A percentile compares a stretch with the other conserved stretches of the same genome.
Conservation (phyloP, 805 yeast genomes). For the Candida montana region DNA sequence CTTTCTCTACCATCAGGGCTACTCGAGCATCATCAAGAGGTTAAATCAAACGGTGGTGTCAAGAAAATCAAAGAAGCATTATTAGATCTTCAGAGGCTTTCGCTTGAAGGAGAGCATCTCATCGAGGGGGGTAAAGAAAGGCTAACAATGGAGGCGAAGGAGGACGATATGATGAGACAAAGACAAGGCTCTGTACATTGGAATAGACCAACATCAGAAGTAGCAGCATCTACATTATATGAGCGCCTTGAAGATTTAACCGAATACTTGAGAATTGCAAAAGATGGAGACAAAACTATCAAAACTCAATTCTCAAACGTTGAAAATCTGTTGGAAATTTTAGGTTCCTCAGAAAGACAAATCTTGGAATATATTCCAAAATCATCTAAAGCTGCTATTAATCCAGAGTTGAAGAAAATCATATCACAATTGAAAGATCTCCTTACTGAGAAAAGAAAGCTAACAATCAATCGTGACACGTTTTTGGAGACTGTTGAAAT, state of each 20-base stretch:
- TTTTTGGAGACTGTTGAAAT: slow-evolving; percentile 38
- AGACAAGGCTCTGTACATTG: slow-evolving; percentile 51
- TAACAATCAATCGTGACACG: slow-evolving; percentile 34
- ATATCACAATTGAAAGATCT: slow-evolving; percentile 30
- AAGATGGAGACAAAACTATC: slow-evolving; percentile 54
- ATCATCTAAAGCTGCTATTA: slow-evolving; percentile 25
- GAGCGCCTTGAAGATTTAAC: slow-evolving; percentile 40
- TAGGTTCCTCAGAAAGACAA: slow-evolving; percentile 31
- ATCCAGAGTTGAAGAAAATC: slow-evolving; percentile 32
- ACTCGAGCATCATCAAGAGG: slow-evolving; percentile 48
- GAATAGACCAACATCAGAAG: slow-evolving; percentile 44
- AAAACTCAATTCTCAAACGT: slow-evolving; percentile 42
- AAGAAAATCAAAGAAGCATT: slow-evolving; percentile 36
- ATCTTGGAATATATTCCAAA: slow-evolving; percentile 27
- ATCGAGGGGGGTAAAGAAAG: slow-evolving; percentile 42
- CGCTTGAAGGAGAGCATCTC: slow-evolving; percentile 35
- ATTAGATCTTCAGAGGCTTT: slow-evolving; percentile 39
- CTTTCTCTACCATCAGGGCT: slow-evolving; percentile 54
- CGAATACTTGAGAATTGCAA: slow-evolving; percentile 50
- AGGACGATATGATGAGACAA: slow-evolving; percentile 47
- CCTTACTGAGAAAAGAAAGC: slow-evolving; percentile 27
- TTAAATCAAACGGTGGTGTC: slow-evolving; percentile 50
- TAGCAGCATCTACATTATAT: slow-evolving; percentile 36
- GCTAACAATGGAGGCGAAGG: slow-evolving; percentile 45
- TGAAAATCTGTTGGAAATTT: slow-evolving; percentile 39